Percentiles rank a stretch among this genome's conserved stretches.
Evolutionary conservation across 2,329 filamentous ascomycete species (phyloP).

Genomic region (Grosmannia serpens): DNA sequence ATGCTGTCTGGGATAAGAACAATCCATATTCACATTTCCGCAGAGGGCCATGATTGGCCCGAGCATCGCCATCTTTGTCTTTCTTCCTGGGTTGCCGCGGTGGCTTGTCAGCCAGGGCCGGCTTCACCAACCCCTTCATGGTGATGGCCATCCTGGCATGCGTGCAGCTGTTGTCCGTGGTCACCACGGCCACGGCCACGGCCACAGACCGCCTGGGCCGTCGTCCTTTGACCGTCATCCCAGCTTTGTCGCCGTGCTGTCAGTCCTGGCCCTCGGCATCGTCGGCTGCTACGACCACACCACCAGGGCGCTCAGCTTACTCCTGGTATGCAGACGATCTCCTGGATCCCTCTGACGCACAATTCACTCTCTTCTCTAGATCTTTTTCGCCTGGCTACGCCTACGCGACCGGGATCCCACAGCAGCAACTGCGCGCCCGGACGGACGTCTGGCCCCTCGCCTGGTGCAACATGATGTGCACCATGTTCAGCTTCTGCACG

Average conservation of each 20-base stretch:
- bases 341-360: background rate
- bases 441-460: constrained; percentile 27
- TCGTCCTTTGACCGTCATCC: constrained; percentile 28
- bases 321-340: background rate
- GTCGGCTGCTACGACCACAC: constrained; percentile 28
- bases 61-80: constrained; percentile 22
- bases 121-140: constrained; percentile 27
- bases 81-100: constrained; percentile 25
- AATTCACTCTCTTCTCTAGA: constrained; percentile 13
- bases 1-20: too few species aligned
- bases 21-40: constrained; percentile 4
- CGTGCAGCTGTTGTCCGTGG: constrained; percentile 29
- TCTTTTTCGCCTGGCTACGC: constrained; percentile 32
- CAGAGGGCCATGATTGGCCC: constrained; percentile 31
- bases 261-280: constrained; percentile 25
- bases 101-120: constrained; percentile 14
- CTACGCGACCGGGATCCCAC: constrained; percentile 28
- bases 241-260: constrained; percentile 24
- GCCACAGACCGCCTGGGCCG: constrained; percentile 24
- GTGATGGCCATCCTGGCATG: constrained; percentile 29
- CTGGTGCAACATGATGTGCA: constrained; percentile 25
- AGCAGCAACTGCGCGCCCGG: constrained; percentile 26
- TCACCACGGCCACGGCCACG: constrained; percentile 20
- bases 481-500: constrained; percentile 33
- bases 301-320: constrained; percentile 19